Percentiles rank a stretch among this genome's conserved stretches.
phyloP scores from a whole-genome alignment of 2,329 filamentous ascomycete species.

The Zymoseptoria brevis region DNA sequence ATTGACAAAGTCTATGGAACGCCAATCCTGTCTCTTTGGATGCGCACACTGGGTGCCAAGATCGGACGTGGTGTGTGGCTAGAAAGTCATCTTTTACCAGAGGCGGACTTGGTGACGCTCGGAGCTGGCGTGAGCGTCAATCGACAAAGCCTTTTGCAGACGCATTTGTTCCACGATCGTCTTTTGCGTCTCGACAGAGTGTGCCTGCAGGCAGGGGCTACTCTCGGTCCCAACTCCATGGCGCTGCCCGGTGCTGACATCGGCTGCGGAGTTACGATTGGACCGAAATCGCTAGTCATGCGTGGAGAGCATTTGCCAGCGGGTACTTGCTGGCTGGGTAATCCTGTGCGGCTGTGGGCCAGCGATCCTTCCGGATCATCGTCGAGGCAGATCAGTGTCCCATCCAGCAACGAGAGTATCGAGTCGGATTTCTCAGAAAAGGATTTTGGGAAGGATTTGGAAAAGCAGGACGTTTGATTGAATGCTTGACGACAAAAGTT shows the following conservation, averaged over 20 bases:
- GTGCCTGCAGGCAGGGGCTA: constrained; percentile 10
- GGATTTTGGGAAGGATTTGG: background rate
- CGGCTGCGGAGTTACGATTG: constrained; percentile 14
- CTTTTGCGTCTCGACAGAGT: constrained; percentile 21
- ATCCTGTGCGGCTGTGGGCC: constrained; percentile 12
- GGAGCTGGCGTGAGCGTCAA: constrained; percentile 20
- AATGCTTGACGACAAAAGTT: background rate
- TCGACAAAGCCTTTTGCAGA: constrained; percentile 15
- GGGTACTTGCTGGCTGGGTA: constrained; percentile 16
- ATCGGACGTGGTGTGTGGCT: constrained; percentile 16
- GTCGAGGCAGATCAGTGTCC: background rate
- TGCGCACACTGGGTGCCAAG: constrained; percentile 19
- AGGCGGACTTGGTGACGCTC: constrained; percentile 20
- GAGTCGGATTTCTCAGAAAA: background rate
- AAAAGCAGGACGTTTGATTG: background rate
- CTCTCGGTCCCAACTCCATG: constrained; percentile 18
- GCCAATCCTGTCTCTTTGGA: constrained; percentile 18
- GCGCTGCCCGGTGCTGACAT: constrained; percentile 16
- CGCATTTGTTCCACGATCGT: constrained; percentile 22
- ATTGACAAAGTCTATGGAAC: constrained; percentile 6
- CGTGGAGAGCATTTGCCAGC: constrained; percentile 17
- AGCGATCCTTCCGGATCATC: background rate
- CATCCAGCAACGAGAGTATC: background rate
- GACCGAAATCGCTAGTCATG: constrained; percentile 18
- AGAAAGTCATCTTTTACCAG: constrained; percentile 16